A percentile compares a stretch with the other conserved stretches of the same genome.
Conservation (phyloP, 441 rosid species). For the Brassica hybrid region DNA sequence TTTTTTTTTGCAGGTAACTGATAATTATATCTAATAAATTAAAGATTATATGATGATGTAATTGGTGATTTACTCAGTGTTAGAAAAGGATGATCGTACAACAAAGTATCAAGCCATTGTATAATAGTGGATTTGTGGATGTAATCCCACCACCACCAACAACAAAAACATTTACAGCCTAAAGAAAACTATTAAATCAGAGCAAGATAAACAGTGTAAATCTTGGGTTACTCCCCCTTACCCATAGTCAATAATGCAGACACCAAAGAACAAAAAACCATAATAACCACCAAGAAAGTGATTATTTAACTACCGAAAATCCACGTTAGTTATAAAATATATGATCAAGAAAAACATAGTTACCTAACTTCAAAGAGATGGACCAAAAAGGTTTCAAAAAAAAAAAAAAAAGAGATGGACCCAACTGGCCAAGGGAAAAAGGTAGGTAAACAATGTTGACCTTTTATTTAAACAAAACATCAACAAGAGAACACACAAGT, state of each 20-base stretch:
- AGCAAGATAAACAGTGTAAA: slow-evolving; percentile 11
- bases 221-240: neutral
- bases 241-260: slow-evolving; percentile 22
- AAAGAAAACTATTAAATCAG: neutral
- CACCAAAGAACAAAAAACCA: slow-evolving; percentile 17
- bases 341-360: slow-evolving; percentile 27
- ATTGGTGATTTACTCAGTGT: no score
- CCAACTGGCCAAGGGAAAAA: slow-evolving; percentile 26
- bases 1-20: no score
- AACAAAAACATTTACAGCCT: neutral
- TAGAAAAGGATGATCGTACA: no score
- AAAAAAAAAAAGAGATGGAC: slow-evolving; percentile 34
- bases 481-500: slow-evolving; percentile 1
- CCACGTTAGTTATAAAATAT: slow-evolving; percentile 12
- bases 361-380: slow-evolving; percentile 32
- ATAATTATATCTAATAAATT: no score
- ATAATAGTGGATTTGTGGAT: neutral
- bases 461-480: slow-evolving; percentile 19
- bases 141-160: slow-evolving; percentile 17
- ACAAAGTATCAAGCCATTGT: slow-evolving; percentile 13
- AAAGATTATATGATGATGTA: no score
- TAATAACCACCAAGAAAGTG: slow-evolving; percentile 29
- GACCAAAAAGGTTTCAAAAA: no score
- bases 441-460: slow-evolving; percentile 46
- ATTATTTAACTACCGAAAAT: slow-evolving; percentile 17